Evolutionary conservation across 768 basidiomycete species (phyloP).

Genomic region (Xanthoconium purpureum): DNA sequence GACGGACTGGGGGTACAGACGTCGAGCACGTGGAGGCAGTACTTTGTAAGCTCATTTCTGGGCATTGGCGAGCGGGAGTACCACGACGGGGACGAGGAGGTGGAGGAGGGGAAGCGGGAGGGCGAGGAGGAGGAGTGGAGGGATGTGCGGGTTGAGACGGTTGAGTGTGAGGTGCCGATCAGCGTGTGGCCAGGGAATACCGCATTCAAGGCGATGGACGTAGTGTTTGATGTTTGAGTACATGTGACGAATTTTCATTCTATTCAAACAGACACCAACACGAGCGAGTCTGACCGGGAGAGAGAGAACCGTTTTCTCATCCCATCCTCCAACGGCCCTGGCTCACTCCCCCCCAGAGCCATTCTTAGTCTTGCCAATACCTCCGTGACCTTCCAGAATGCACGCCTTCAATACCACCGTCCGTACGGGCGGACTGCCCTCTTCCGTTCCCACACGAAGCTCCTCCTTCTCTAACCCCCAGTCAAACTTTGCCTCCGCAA

Average conservation of each 20-base stretch:
- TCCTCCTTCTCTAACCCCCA: slow-evolving; percentile 66
- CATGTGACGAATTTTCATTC: too few species aligned
- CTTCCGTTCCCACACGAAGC: slow-evolving; percentile 60
- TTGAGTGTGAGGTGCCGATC: slow-evolving; percentile 93
- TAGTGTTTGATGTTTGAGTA: slow-evolving; percentile 67
- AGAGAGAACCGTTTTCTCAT: slow-evolving; percentile 59
- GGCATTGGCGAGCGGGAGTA: slow-evolving; percentile 46
- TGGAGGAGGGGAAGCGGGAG: slow-evolving; percentile 33
- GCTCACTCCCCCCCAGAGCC: slow-evolving; percentile 43
- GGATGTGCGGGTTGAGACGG: slow-evolving; percentile 74
- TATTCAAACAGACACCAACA: too few species aligned
- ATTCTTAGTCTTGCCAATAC: slow-evolving; percentile 58
- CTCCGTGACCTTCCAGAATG: slow-evolving; percentile 29
- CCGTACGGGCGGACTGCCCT: slow-evolving; percentile 24
- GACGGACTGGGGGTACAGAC: background rate
- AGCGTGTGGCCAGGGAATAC: slow-evolving; percentile 88
- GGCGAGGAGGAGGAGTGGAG: slow-evolving; percentile 62
- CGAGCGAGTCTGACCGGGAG: slow-evolving; percentile 28
- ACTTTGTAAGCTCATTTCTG: slow-evolving; percentile 39
- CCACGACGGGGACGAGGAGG: slow-evolving; percentile 51
- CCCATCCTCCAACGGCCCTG: slow-evolving; percentile 14
- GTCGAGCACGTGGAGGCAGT: slow-evolving; percentile 37
- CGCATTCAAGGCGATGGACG: slow-evolving; percentile 74
- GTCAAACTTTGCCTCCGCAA: slow-evolving; percentile 55
- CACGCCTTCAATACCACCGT: slow-evolving; percentile 41